Base-by-base conservation (phyloP, 305 asterid genomes). In the Plantago lanceolata region DNA sequence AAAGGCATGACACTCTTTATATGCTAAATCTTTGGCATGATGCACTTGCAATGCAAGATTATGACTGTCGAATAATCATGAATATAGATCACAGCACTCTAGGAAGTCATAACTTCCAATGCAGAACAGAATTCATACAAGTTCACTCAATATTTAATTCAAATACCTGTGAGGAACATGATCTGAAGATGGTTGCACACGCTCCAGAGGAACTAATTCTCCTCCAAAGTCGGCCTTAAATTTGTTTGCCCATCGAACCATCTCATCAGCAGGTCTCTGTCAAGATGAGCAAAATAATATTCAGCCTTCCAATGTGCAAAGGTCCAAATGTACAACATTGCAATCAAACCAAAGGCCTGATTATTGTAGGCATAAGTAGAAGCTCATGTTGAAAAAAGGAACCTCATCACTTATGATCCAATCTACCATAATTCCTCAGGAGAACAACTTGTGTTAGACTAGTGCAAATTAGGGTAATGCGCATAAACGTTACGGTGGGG, bases 171-270 rank as follows among this genome's bases (percentile, higher is more conserved):
- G 99, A 52, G 96, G 96, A 84, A 93, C 96, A 73, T 87, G 97
- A 76, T 90, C 97, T 1, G 95, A 85, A 65, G 97, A 93, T 54
- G 97, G 96, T 57, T 93, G 99, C 63, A 90, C 84, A 24, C 96
- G 96, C 73, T 93, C 96, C 74, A 93, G 66, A 48, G 89, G 83
- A 68, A 93, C 84, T 65, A 90, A 70, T 45, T 89, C 84, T 66
- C 94, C 96, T 66, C 97, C 99, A 72, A 93, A 93, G 71, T 93
- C 97, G 14, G 97, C 96, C 81, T 87, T 90, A 75, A 85, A 90
- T 76, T 82, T 84, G 80, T 93, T 90, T 78, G 86, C 97, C 4
- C 92, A 85, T 65, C 95, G 81, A 70, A 90, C 71, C 92, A 93
- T 74, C 82, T 93, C 99, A 61, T 82, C 81, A 57, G 87, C 87